Base-by-base conservation (phyloP, 768 basidiomycete species). In the Neoboletus brunneissimus region DNA sequence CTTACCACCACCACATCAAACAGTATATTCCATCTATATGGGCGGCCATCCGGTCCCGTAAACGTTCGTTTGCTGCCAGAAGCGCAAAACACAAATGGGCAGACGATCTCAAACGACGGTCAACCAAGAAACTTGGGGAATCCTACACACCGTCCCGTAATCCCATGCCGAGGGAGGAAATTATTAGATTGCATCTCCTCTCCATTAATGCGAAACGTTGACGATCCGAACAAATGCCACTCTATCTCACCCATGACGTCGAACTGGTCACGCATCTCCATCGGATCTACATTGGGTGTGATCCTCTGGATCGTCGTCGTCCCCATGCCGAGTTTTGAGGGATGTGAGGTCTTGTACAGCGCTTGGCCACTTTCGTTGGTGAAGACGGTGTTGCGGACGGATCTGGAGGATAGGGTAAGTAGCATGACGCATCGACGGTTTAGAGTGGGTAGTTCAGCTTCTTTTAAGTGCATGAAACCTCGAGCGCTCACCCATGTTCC, bases 191-290 rank as follows among this genome's bases (percentile, higher is more conserved):
- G 48, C 38, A 68, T 53, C 52, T 71, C 71, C 16, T 65, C 22
- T 7, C 66, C 75, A 6, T 64, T 54, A 22, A 73, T 65, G 3
- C 61, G 65, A 38, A 77, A 59, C 22, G 56, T 65, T 8, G 73
- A 66, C 1, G 71, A 62, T 22, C 53, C 55, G 10, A 71, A 15
- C 2, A 56, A 7, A 8, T 49, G 66, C 70, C 72, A 74, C 15
- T 73, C 67, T 13, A 77, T 73, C 47, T 68, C 65, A 8, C 67
- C 77, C 35, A 73, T 61, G 7, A 60, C 60, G 0, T 63, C 64
- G 51, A 72, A 73, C 12, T 57, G 60, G 51, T 69, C 71, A 0
- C 25, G 63, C 65, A 67, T 64, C 27, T 68, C 63, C 45, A 16
- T 40, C 2, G 51, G 60, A 12, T 62, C 56, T 2, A 32, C 38